These are phyloP conservation scores for Tephrocybe sp. DNA, from an alignment of 768 basidiomycete species.

Conservation along the genomic window DNA sequence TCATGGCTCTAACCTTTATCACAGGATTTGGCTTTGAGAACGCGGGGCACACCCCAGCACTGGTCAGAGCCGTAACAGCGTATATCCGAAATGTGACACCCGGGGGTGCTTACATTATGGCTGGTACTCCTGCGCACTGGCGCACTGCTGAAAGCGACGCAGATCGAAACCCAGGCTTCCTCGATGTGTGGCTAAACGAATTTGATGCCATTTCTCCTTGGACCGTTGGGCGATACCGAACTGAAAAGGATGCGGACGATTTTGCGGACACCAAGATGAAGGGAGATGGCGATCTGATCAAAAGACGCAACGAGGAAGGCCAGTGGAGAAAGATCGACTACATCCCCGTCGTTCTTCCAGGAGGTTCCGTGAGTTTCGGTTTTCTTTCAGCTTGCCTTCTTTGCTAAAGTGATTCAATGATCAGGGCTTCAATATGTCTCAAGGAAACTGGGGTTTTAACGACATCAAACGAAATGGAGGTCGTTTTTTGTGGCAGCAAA, in stretches of 20 bases:
- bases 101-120: slow-evolving; percentile 74
- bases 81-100: slow-evolving; percentile 65
- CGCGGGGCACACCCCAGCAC: slow-evolving; percentile 59
- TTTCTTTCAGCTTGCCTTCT: slow-evolving; percentile 8
- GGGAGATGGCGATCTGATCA: slow-evolving; percentile 62
- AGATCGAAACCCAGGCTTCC: slow-evolving; percentile 64
- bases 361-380: slow-evolving; percentile 67
- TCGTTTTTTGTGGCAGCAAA: slow-evolving; percentile 76
- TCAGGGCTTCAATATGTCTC: slow-evolving; percentile 70
- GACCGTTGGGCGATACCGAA: slow-evolving; percentile 73
- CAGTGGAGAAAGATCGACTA: slow-evolving; percentile 63
- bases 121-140: slow-evolving; percentile 74
- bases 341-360: slow-evolving; percentile 82
- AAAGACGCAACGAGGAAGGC: slow-evolving; percentile 42
- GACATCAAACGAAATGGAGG: slow-evolving; percentile 73
- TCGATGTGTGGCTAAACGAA: slow-evolving; percentile 70
- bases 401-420: slow-evolving; percentile 10
- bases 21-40: slow-evolving; percentile 72
- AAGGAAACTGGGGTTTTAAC: slow-evolving; percentile 73
- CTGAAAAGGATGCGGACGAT: slow-evolving; percentile 58
- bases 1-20: slow-evolving; percentile 3
- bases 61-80: slow-evolving; percentile 51
- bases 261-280: slow-evolving; percentile 66
- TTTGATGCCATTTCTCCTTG: slow-evolving; percentile 84
- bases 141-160: slow-evolving; percentile 69